Conservation (phyloP, 2,329 filamentous ascomycete species). For the Alternaria sp. region DNA sequence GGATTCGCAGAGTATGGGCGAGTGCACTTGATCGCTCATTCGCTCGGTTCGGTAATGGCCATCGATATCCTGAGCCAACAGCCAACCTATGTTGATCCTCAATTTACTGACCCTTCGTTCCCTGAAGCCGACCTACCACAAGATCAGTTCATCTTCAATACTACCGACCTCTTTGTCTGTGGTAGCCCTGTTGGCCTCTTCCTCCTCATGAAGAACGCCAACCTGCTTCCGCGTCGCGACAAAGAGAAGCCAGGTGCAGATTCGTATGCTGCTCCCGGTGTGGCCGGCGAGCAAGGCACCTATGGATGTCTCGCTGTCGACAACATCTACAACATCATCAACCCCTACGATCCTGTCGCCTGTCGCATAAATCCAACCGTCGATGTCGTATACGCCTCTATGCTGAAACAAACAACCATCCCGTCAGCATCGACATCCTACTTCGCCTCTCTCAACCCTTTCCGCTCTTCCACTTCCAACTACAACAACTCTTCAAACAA, state of each 20-base stretch:
- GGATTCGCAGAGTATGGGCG: slow-evolving; percentile 82
- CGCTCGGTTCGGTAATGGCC: slow-evolving; percentile 92
- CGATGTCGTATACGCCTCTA: slow-evolving; percentile 79
- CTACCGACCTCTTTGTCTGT: slow-evolving; percentile 85
- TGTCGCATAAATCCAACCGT: slow-evolving; percentile 92
- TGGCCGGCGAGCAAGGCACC: slow-evolving; percentile 79
- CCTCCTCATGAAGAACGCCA: slow-evolving; percentile 78
- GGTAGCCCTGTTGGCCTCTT: slow-evolving; percentile 95
- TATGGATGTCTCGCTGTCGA: slow-evolving; percentile 94
- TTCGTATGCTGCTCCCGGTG: slow-evolving; percentile 58
- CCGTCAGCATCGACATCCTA: slow-evolving; percentile 71
- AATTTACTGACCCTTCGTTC: slow-evolving; percentile 44
- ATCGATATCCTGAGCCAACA: slow-evolving; percentile 90
- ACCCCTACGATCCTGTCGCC: slow-evolving; percentile 80
- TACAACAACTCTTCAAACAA: slow-evolving; percentile 26
- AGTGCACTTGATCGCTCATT: slow-evolving; percentile 93
- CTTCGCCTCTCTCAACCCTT: slow-evolving; percentile 54
- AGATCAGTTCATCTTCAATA: slow-evolving; percentile 85
- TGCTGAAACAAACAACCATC: slow-evolving; percentile 79
- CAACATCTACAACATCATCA: slow-evolving; percentile 95
- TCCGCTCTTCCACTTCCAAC: slow-evolving; percentile 44
- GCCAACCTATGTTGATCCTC: slow-evolving; percentile 72
- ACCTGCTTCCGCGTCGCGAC: slow-evolving; percentile 78
- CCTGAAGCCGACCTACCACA: slow-evolving; percentile 59
- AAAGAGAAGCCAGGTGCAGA: slow-evolving; percentile 79